These are phyloP conservation scores for Pholiota adiposa DNA, from an alignment of 1,284 basidiomycete genomes.

Conservation along the genomic window DNA sequence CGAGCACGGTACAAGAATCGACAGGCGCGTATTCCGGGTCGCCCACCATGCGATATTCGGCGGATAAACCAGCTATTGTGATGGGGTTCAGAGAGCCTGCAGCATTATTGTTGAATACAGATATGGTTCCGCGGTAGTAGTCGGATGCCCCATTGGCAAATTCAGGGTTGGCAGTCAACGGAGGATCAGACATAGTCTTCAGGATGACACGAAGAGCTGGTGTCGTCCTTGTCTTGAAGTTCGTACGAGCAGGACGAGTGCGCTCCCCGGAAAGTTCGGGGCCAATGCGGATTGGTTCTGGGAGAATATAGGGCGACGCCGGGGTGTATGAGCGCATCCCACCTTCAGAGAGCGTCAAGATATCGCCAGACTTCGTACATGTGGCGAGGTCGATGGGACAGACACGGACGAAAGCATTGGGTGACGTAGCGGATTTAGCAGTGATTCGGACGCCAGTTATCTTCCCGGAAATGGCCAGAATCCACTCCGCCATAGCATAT, in stretches of 20 bases:
- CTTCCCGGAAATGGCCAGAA: constrained; percentile 34
- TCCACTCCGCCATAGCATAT: constrained; percentile 39
- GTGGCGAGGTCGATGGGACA: constrained; percentile 37
- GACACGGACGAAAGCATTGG: constrained; percentile 32
- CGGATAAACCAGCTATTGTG: constrained; percentile 33
- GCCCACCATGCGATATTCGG: constrained; percentile 36
- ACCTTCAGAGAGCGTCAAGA: constrained; percentile 35
- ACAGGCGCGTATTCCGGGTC: constrained; percentile 33
- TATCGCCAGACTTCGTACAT: constrained; percentile 35
- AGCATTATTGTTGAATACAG: constrained; percentile 36
- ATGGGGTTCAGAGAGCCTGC: constrained; percentile 28
- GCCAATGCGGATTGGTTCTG: constrained; percentile 31
- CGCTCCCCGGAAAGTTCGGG: constrained; percentile 31
- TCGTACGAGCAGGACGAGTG: constrained; percentile 32
- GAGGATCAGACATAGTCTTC: constrained; percentile 32
- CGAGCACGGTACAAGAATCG: constrained; percentile 28
- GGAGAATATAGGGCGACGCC: constrained; percentile 32
- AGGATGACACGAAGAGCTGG: constrained; percentile 32
- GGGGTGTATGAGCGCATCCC: constrained; percentile 38
- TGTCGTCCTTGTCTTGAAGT: constrained; percentile 38
- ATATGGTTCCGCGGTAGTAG: constrained; percentile 32
- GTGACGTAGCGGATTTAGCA: constrained; percentile 36
- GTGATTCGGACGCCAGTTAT: constrained; percentile 37
- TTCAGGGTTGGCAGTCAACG: constrained; percentile 32
- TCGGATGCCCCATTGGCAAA: constrained; percentile 25